phyloP scores from a whole-genome alignment of 1,284 basidiomycete genomes.

The Neolentinus lepideus region DNA sequence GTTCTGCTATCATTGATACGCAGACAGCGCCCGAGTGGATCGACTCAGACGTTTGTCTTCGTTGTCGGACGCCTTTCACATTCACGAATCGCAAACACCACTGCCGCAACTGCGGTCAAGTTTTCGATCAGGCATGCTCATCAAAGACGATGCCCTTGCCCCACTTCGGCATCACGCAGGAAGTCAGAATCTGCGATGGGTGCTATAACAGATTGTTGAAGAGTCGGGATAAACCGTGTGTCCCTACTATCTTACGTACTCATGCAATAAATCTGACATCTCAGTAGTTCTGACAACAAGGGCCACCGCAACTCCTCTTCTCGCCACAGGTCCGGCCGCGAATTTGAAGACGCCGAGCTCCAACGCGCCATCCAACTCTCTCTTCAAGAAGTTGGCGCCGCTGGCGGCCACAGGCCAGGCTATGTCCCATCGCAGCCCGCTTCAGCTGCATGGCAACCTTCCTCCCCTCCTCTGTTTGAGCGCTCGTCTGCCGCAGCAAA shows the following conservation, averaged over 20 bases:
- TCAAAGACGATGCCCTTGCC: constrained; percentile 82
- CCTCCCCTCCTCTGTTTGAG: constrained; percentile 72
- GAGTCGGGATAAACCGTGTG: constrained; percentile 47
- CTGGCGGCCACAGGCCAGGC: constrained; percentile 44
- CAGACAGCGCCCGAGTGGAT: constrained; percentile 93
- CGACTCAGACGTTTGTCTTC: constrained; percentile 91
- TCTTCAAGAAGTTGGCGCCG: constrained; percentile 67
- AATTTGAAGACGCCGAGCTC: constrained; percentile 82
- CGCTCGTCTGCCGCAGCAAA: constrained; percentile 20
- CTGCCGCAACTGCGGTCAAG: constrained; percentile 95
- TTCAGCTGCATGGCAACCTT: constrained; percentile 39
- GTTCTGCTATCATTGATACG: constrained; percentile 81
- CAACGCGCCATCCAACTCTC: constrained; percentile 93
- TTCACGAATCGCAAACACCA: constrained; percentile 99
- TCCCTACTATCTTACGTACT: constrained; percentile 2
- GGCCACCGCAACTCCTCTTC: constrained; percentile 40
- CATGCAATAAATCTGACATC: constrained; percentile 2
- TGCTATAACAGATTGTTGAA: constrained; percentile 75
- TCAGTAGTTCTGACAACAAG: constrained; percentile 33
- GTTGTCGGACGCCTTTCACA: constrained; percentile 87
- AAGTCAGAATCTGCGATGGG: constrained; percentile 92
- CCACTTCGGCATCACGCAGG: constrained; percentile 90
- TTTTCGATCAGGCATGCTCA: constrained; percentile 94
- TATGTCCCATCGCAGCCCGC: constrained; percentile 60
- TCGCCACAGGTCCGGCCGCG: constrained; percentile 49